phyloP scores from a whole-genome alignment of 495 filamentous ascomycete genomes.

The Haplographium delicatum region DNA sequence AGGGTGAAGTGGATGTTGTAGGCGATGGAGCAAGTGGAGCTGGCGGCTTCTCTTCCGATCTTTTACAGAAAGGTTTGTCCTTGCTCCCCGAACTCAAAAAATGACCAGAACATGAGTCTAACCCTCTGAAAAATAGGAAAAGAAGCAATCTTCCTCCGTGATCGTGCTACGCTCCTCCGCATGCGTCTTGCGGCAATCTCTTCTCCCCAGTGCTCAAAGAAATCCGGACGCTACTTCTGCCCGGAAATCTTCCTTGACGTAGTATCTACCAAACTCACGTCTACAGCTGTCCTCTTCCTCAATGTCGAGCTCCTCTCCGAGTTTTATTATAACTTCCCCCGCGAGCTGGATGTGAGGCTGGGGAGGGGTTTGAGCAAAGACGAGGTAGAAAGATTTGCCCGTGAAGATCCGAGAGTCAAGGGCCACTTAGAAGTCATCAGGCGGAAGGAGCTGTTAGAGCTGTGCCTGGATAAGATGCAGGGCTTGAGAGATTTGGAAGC shows the following conservation, averaged over 20 bases:
- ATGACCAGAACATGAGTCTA: slow-evolving; percentile 1
- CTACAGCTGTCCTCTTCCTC: slow-evolving; percentile 92
- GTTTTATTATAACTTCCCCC: slow-evolving; percentile 95
- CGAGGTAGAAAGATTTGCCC: slow-evolving; percentile 84
- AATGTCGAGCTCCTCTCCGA: slow-evolving; percentile 96
- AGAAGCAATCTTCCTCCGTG: slow-evolving; percentile 88
- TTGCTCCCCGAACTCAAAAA: not conserved
- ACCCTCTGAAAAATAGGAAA: too few relatives aligned
- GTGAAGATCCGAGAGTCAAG: slow-evolving; percentile 83
- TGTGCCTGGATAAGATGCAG: slow-evolving; percentile 92
- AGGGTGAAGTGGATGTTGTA: slow-evolving; percentile 76
- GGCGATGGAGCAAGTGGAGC: slow-evolving; percentile 78
- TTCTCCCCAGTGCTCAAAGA: slow-evolving; percentile 65
- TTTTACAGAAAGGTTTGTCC: slow-evolving; percentile 69
- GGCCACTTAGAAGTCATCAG: slow-evolving; percentile 86
- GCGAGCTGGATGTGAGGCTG: slow-evolving; percentile 84
- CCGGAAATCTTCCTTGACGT: slow-evolving; percentile 97
- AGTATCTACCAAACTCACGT: slow-evolving; percentile 89
- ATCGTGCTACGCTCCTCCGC: slow-evolving; percentile 81
- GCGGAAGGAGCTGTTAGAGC: slow-evolving; percentile 86
- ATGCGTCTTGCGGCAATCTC: slow-evolving; percentile 85
- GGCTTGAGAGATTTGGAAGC: slow-evolving; percentile 71
- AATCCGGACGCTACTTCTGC: slow-evolving; percentile 90
- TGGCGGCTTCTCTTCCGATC: slow-evolving; percentile 81
- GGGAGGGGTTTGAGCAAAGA: slow-evolving; percentile 70